phyloP scores from a whole-genome alignment of 257 asterid genomes.

The Jasminum sambac region DNA sequence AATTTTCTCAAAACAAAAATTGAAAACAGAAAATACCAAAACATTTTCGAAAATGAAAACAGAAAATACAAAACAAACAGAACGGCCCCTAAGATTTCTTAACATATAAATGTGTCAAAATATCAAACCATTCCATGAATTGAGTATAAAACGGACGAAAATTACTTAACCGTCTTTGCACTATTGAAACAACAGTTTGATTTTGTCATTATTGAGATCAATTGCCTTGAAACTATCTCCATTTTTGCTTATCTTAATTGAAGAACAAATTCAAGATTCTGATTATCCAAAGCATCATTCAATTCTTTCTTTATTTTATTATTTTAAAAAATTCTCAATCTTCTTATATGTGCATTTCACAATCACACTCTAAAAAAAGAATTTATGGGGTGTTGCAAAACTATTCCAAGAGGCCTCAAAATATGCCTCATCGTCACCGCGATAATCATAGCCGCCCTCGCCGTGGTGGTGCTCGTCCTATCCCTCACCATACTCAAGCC shows the following conservation, averaged over 20 bases:
- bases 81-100: no score
- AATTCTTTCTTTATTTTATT: not conserved
- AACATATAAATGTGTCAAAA: no score
- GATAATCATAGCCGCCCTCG: slow-evolving; percentile 26
- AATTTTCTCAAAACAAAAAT: no score
- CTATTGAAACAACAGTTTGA: not conserved
- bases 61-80: no score
- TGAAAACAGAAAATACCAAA: no score
- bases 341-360: not conserved
- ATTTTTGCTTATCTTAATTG: slow-evolving; percentile 15
- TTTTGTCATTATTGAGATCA: slow-evolving; percentile 3
- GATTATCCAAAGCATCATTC: slow-evolving; percentile 5
- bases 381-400: slow-evolving; percentile 18
- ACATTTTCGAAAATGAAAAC: no score
- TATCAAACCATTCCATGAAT: not conserved
- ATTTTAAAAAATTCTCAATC: slow-evolving; percentile 2
- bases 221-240: slow-evolving; percentile 29
- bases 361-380: not conserved
- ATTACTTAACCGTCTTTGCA: slow-evolving; percentile 6
- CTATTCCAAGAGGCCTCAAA: slow-evolving; percentile 32
- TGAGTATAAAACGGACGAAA: not conserved
- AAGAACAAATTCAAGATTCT: not conserved
- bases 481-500: slow-evolving; percentile 49
- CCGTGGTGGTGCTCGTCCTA: slow-evolving; percentile 25
- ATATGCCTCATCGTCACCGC: slow-evolving; percentile 38